phyloP scores from a whole-genome alignment of 805 yeast genomes.

The Monosporozyma aerobia region DNA sequence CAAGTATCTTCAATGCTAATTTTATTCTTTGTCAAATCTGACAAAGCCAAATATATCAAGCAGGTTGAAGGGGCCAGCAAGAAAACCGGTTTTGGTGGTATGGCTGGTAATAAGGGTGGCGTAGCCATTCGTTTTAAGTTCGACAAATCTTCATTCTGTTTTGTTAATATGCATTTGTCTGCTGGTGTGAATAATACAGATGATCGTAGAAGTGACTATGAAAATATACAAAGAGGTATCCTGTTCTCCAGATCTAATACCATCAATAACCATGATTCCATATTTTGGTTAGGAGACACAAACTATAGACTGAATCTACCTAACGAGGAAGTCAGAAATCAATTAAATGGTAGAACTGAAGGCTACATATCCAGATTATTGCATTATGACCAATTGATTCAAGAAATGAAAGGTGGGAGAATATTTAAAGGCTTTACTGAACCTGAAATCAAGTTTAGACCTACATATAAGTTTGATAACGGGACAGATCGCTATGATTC shows the following conservation, averaged over 20 bases:
- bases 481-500: slow-evolving; percentile 76
- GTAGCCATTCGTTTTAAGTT: slow-evolving; percentile 83
- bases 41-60: slow-evolving; percentile 44
- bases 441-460: slow-evolving; percentile 64
- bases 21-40: slow-evolving; percentile 51
- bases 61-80: slow-evolving; percentile 91
- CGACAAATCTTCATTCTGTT: slow-evolving; percentile 72
- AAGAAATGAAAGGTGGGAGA: slow-evolving; percentile 61
- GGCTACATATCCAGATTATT: slow-evolving; percentile 37
- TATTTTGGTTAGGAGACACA: slow-evolving; percentile 92
- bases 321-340: slow-evolving; percentile 62
- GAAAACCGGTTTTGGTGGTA: slow-evolving; percentile 94
- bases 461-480: slow-evolving; percentile 88
- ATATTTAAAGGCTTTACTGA: slow-evolving; percentile 74
- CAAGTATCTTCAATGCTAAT: slow-evolving; percentile 63
- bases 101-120: slow-evolving; percentile 95
- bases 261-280: slow-evolving; percentile 76
- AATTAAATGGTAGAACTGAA: slow-evolving; percentile 39
- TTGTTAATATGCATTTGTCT: slow-evolving; percentile 86
- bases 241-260: slow-evolving; percentile 67
- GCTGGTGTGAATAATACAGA: slow-evolving; percentile 78
- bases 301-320: slow-evolving; percentile 70
- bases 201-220: slow-evolving; percentile 81
- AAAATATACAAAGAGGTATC: slow-evolving; percentile 64
- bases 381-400: slow-evolving; percentile 67